Evolutionary conservation across 1,284 basidiomycete species (phyloP).

Genomic region (Tilletia setariae): DNA sequence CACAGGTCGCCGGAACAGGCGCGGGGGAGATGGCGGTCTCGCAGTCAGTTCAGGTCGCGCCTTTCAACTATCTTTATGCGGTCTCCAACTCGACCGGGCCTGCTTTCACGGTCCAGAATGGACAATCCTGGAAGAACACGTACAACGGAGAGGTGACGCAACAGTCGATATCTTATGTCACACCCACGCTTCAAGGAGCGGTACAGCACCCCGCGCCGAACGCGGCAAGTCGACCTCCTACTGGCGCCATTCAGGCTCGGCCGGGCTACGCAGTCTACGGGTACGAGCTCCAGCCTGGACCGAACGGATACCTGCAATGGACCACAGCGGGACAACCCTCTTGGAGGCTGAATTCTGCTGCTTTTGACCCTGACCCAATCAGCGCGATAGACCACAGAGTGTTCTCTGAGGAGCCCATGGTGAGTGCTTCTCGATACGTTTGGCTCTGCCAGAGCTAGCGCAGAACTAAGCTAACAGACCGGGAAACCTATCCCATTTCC

Average conservation of each 20-base stretch:
- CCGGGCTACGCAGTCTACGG: constrained; percentile 28
- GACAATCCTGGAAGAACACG: constrained; percentile 61
- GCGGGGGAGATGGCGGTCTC: constrained; percentile 62
- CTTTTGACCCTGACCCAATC: constrained; percentile 7
- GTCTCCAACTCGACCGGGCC: constrained; percentile 41
- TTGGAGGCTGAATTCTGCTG: background rate
- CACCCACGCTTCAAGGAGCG: constrained; percentile 38
- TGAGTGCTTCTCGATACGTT: background rate
- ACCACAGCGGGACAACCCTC: constrained; percentile 32
- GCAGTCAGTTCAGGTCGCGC: constrained; percentile 74
- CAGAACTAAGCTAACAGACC: no score
- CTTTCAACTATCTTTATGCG: constrained; percentile 59
- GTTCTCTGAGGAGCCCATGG: constrained; percentile 9
- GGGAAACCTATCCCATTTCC: background rate
- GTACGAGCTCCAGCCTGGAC: constrained; percentile 60
- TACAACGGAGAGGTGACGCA: constrained; percentile 77
- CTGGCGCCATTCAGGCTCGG: constrained; percentile 8
- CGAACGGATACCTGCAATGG: constrained; percentile 66
- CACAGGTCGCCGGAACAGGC: constrained; percentile 54
- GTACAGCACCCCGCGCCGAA: constrained; percentile 30
- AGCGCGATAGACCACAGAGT: constrained; percentile 2
- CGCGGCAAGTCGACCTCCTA: background rate
- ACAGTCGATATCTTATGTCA: constrained; percentile 60
- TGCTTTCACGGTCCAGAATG: constrained; percentile 38
- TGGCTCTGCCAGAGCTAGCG: no score